A percentile compares a stretch with the other conserved stretches of the same genome.
These are phyloP conservation scores for Melampsora larici-populina DNA, from an alignment of 1,284 basidiomycete species.

Conservation along the genomic window DNA sequence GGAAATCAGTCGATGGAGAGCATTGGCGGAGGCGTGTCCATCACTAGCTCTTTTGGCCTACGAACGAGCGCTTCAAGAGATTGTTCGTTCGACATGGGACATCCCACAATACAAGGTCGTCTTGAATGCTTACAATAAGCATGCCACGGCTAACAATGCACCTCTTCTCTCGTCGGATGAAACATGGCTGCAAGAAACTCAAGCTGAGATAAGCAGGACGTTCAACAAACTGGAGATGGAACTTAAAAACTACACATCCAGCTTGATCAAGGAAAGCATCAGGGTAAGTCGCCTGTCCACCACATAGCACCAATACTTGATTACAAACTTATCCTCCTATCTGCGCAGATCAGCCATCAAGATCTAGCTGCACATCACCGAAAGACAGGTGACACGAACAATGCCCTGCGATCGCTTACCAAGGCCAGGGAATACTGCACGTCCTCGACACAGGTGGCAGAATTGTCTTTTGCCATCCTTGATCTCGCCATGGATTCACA, in stretches of 20 bases:
- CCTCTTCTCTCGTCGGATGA: conserved; percentile 54
- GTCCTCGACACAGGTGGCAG: conserved; percentile 75
- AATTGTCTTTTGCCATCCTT: conserved; percentile 75
- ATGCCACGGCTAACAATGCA: neutral
- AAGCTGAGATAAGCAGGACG: conserved; percentile 64
- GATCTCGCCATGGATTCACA: conserved; percentile 59
- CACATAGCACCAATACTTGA: neutral
- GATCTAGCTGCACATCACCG: conserved; percentile 75
- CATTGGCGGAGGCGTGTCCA: conserved; percentile 1
- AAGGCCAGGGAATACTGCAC: conserved; percentile 82
- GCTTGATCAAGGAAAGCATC: conserved; percentile 91
- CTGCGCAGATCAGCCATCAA: conserved; percentile 70
- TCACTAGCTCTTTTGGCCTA: conserved; percentile 6
- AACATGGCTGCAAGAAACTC: conserved; percentile 66
- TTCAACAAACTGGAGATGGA: conserved; percentile 75
- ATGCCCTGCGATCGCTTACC: conserved; percentile 71
- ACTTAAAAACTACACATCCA: conserved; percentile 80
- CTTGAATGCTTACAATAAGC: conserved; percentile 12
- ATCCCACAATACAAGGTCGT: conserved; percentile 17
- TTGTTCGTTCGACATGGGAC: conserved; percentile 24
- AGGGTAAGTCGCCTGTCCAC: conserved; percentile 61
- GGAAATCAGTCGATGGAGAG: conserved; percentile 25
- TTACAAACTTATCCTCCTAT: neutral
- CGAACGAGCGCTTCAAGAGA: conserved; percentile 14
- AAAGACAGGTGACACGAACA: conserved; percentile 65